phyloP scores from a whole-genome alignment of 202 grass and related monocot genomes.

The Panicum virgatum region DNA sequence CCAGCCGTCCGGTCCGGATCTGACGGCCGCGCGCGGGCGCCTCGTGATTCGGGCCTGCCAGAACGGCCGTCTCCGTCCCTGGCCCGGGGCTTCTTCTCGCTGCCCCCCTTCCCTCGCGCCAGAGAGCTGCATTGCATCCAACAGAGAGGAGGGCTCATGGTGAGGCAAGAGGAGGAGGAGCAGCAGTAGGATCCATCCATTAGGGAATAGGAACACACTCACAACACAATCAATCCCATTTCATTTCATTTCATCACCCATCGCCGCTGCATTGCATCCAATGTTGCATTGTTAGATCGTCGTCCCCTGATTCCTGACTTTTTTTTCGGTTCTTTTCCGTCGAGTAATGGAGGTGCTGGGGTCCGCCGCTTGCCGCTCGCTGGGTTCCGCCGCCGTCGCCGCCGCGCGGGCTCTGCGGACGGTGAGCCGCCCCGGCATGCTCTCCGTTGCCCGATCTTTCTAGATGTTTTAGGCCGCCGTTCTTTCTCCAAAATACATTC shows the following conservation, averaged over 20 bases:
- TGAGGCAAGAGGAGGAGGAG: conserved; percentile 27
- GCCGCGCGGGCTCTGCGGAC: conserved; percentile 53
- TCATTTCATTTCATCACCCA: not conserved
- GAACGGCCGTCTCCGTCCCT: conserved; percentile 36
- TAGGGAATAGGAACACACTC: conserved; percentile 35
- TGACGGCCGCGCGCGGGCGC: not conserved
- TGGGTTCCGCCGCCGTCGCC: conserved; percentile 31
- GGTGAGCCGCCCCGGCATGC: conserved; percentile 47
- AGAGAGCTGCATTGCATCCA: no score
- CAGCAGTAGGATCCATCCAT: conserved; percentile 20
- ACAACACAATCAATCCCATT: not conserved
- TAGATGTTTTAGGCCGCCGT: conserved; percentile 54
- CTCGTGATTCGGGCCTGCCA: conserved; percentile 43
- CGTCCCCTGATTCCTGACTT: not conserved
- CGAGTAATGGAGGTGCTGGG: conserved; percentile 39
- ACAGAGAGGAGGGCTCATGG: conserved; percentile 15
- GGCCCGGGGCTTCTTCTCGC: conserved; percentile 37
- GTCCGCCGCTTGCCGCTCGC: conserved; percentile 13
- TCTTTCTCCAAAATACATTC: conserved; percentile 49
- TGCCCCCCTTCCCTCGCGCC: conserved; percentile 12
- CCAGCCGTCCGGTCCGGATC: conserved; percentile 55
- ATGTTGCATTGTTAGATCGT: conserved; percentile 22
- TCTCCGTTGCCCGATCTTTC: conserved; percentile 22
- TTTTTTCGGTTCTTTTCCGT: not conserved
- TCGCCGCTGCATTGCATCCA: conserved; percentile 21